A percentile compares a stretch with the other conserved stretches of the same genome.
Conservation (phyloP, 2,329 filamentous ascomycete species). For the Pseudogymnoascus sp. region DNA sequence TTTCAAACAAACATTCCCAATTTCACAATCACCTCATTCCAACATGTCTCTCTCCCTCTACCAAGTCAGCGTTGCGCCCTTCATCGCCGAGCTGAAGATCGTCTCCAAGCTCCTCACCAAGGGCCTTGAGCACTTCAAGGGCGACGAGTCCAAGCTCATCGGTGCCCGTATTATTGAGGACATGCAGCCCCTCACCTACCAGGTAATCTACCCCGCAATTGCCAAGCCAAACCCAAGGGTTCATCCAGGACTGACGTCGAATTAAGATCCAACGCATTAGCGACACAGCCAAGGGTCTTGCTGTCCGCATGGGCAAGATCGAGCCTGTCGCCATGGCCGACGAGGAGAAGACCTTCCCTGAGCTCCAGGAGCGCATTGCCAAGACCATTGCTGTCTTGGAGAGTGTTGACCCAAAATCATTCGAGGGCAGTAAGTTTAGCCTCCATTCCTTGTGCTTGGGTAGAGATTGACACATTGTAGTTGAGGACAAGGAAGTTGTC, state of each 20-base stretch:
- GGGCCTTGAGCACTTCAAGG: constrained; percentile 33
- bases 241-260: not conserved
- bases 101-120: constrained; percentile 37
- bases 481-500: constrained; percentile 34
- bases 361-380: constrained; percentile 40
- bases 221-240: not conserved
- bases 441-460: not conserved
- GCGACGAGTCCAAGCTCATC: constrained; percentile 29
- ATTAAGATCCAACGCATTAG: constrained; percentile 33
- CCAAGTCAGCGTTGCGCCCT: constrained; percentile 34
- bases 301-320: constrained; percentile 32
- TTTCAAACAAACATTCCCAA: not conserved
- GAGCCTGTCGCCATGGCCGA: constrained; percentile 32
- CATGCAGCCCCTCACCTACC: constrained; percentile 43
- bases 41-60: constrained; percentile 24
- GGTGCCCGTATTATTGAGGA: constrained; percentile 38
- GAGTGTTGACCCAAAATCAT: constrained; percentile 32
- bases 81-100: constrained; percentile 37
- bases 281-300: constrained; percentile 35
- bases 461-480: not conserved
- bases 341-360: constrained; percentile 40
- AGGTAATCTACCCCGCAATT: constrained; percentile 23
- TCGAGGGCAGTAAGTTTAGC: constrained; percentile 32
- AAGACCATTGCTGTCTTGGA: constrained; percentile 41
- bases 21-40: not conserved